phyloP scores from a whole-genome alignment of 305 asterid species.

The Fraxinus dipetala region DNA sequence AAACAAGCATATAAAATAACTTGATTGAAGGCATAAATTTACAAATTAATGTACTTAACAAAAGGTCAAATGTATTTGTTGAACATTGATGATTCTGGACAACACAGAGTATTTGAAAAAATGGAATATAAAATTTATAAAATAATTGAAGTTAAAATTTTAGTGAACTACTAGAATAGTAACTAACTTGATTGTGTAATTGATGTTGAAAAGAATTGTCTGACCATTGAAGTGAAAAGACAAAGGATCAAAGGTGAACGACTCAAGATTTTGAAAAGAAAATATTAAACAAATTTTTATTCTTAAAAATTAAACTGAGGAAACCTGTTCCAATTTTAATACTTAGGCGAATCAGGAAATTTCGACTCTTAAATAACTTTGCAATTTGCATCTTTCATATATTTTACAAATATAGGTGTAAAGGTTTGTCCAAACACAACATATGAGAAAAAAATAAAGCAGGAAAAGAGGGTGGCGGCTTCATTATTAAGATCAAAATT shows the following conservation, averaged over 20 bases:
- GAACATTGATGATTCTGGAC: neutral
- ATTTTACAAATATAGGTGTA: neutral
- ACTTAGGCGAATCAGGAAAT: neutral
- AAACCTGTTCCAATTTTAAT: no score
- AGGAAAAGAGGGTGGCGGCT: slow-evolving; percentile 32
- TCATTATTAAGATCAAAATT: neutral
- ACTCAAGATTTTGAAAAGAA: neutral
- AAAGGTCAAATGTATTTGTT: neutral
- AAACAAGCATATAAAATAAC: neutral
- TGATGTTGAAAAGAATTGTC: no score
- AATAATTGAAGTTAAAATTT: neutral
- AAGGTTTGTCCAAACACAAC: slow-evolving; percentile 11
- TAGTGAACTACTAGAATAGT: neutral
- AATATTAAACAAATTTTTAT: no score
- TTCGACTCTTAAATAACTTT: no score
- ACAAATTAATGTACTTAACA: neutral
- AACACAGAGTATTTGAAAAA: neutral
- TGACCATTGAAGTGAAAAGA: no score
- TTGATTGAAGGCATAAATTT: neutral
- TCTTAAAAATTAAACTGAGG: no score
- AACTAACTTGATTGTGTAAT: neutral
- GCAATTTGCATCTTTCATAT: neutral
- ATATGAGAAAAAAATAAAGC: slow-evolving; percentile 11
- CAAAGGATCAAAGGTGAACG: neutral
- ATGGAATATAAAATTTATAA: no score